Evolutionary conservation across 495 filamentous ascomycete species (phyloP).

Genomic region (Thermochaetoides thermophila): DNA sequence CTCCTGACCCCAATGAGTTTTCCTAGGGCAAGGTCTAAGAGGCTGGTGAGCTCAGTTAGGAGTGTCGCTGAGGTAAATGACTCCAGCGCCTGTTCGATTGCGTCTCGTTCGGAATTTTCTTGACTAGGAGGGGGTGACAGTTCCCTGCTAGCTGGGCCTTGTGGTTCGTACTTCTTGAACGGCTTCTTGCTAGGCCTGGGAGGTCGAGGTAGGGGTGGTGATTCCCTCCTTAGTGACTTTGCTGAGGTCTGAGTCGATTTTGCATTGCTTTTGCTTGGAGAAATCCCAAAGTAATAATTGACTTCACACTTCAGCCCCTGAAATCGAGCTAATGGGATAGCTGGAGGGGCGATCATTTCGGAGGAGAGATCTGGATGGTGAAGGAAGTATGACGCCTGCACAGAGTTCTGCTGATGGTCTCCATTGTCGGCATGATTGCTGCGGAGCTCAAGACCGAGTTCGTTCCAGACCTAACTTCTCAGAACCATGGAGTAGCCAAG

Average conservation of each 20-base stretch:
- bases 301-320: slow-evolving; percentile 17
- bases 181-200: slow-evolving; percentile 5
- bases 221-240: background rate
- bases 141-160: background rate
- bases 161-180: background rate
- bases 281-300: slow-evolving; percentile 4
- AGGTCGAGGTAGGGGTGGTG: background rate
- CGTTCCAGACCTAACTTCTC: slow-evolving; percentile 13
- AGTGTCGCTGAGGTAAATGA: no score
- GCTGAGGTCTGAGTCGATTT: background rate
- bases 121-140: background rate
- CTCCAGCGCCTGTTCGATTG: background rate
- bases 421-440: slow-evolving; percentile 3
- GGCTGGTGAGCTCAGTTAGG: slow-evolving; percentile 11
- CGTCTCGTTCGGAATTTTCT: background rate
- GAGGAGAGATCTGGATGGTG: slow-evolving; percentile 17
- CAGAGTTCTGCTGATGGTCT: background rate
- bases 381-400: slow-evolving; percentile 12
- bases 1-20: slow-evolving; percentile 20
- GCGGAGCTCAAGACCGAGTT: slow-evolving; percentile 14
- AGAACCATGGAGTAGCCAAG: background rate
- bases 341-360: slow-evolving; percentile 7
- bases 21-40: slow-evolving; percentile 22
- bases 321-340: slow-evolving; percentile 18
- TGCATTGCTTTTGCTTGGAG: background rate